phyloP scores from a whole-genome alignment of 2,329 filamentous ascomycete genomes.

The Purpureocillium lavendulum region DNA sequence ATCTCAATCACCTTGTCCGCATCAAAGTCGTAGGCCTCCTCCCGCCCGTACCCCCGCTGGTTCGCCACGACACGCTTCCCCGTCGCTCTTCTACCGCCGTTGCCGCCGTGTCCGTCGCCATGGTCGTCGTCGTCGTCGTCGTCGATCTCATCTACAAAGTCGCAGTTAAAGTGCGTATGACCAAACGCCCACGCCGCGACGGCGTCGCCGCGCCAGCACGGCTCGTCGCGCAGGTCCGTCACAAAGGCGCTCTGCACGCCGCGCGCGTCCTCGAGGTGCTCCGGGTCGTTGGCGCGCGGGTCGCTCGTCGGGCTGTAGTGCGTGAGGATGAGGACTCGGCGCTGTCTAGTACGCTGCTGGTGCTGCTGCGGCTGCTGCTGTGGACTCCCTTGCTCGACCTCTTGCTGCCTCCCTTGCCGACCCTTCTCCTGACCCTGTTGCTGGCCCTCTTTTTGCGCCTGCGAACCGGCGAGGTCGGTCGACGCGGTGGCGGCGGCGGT shows the following conservation, averaged over 20 bases:
- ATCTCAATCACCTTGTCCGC: neutral
- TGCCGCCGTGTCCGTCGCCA: too few species aligned
- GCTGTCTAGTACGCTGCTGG: neutral
- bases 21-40: neutral
- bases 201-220: slow-evolving; percentile 22
- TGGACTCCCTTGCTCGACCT: too few species aligned
- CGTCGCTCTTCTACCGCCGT: too few species aligned
- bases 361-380: too few species aligned
- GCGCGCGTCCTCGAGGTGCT: neutral
- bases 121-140: too few species aligned
- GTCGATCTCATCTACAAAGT: slow-evolving; percentile 20
- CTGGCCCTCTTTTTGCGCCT: too few species aligned
- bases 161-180: slow-evolving; percentile 38
- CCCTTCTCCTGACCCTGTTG: too few species aligned
- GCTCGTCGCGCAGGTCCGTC: slow-evolving; percentile 28
- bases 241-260: slow-evolving; percentile 21
- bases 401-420: too few species aligned
- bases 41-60: slow-evolving; percentile 21
- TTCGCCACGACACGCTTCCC: slow-evolving; percentile 16
- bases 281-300: neutral
- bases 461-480: too few species aligned
- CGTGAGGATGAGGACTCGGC: slow-evolving; percentile 2
- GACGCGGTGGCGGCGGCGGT: too few species aligned
- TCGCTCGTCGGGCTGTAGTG: slow-evolving; percentile 2
- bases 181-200: slow-evolving; percentile 38